Percentiles rank a stretch among this genome's conserved stretches.
Evolutionary conservation across 2,329 filamentous ascomycete genomes (phyloP).

Genomic region (Paracorniculantispora psalliotae): DNA sequence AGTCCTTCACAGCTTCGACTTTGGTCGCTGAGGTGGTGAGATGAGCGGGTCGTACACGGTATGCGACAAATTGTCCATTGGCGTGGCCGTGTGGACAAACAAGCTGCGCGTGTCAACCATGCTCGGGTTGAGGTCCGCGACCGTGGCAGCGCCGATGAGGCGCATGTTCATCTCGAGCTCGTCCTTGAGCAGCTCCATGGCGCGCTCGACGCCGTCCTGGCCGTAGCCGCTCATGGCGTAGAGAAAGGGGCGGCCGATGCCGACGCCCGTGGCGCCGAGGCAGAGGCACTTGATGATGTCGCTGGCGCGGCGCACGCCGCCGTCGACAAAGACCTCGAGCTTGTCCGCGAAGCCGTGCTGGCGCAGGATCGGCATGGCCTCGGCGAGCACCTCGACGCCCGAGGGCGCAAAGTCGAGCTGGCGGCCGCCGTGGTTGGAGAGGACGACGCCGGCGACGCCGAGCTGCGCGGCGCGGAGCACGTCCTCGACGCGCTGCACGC

Average conservation of each 20-base stretch:
- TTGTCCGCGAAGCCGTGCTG: constrained; percentile 66
- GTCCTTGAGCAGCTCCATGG: constrained; percentile 88
- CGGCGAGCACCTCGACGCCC: constrained; percentile 82
- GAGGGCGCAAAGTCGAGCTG: constrained; percentile 91
- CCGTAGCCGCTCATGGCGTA: constrained; percentile 96
- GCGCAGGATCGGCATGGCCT: constrained; percentile 84
- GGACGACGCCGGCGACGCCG: constrained; percentile 82
- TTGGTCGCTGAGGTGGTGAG: constrained; percentile 46
- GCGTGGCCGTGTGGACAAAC: constrained; percentile 45
- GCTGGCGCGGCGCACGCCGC: constrained; percentile 81
- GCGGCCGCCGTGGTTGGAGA: constrained; percentile 93
- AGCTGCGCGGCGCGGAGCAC: constrained; percentile 79
- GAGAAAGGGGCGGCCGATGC: constrained; percentile 89
- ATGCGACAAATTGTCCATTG: constrained; percentile 42
- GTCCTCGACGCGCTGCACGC: constrained; percentile 93
- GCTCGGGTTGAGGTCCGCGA: constrained; percentile 74
- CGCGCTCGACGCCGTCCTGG: constrained; percentile 77
- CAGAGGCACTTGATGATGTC: constrained; percentile 96
- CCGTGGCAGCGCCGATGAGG: constrained; percentile 70
- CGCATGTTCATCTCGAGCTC: constrained; percentile 99
- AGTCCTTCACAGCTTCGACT: constrained; percentile 45
- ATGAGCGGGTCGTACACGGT: constrained; percentile 51
- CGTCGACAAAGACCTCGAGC: constrained; percentile 87
- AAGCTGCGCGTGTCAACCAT: constrained; percentile 75
- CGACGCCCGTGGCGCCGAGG: constrained; percentile 84